Evolutionary conservation across 2,329 filamentous ascomycete genomes (phyloP).

Genomic region (Aureobasidium sp.): DNA sequence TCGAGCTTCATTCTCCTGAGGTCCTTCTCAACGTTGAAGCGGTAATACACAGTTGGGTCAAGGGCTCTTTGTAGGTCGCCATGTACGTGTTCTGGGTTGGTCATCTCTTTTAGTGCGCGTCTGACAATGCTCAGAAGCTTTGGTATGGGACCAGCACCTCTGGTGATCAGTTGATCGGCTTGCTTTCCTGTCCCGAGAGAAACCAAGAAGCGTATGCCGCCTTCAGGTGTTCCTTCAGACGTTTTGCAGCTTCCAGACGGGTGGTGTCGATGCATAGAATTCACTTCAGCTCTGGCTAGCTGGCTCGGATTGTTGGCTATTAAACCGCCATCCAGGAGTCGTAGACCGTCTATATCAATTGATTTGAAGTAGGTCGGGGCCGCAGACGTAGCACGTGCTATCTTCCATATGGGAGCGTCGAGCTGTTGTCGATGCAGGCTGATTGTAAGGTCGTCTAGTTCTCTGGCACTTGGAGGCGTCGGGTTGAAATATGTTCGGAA

Average conservation of each 20-base stretch:
- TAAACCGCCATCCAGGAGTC: constrained; percentile 31
- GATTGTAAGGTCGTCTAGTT: neutral
- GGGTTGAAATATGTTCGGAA: constrained; percentile 8
- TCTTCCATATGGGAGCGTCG: constrained; percentile 19
- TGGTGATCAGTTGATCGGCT: neutral
- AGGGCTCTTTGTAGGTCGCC: neutral
- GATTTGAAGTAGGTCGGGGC: constrained; percentile 25
- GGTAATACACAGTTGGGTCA: neutral
- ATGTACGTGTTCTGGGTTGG: constrained; percentile 1
- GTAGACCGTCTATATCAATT: constrained; percentile 28
- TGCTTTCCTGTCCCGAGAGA: constrained; percentile 8
- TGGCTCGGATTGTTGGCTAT: constrained; percentile 39
- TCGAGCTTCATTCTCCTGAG: constrained; percentile 7
- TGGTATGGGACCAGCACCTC: neutral
- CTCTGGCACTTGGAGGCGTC: neutral
- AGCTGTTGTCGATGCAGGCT: neutral
- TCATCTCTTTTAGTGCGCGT: neutral
- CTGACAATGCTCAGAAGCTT: neutral
- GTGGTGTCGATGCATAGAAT: constrained; percentile 4
- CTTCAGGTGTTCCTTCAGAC: neutral
- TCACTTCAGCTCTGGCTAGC: constrained; percentile 31
- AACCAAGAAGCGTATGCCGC: constrained; percentile 6
- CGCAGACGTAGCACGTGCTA: constrained; percentile 25
- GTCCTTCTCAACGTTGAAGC: constrained; percentile 5
- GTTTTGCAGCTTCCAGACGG: neutral